Evolutionary conservation across 2,329 filamentous ascomycete species (phyloP).

Genomic region (Cladophialophora exuberans): DNA sequence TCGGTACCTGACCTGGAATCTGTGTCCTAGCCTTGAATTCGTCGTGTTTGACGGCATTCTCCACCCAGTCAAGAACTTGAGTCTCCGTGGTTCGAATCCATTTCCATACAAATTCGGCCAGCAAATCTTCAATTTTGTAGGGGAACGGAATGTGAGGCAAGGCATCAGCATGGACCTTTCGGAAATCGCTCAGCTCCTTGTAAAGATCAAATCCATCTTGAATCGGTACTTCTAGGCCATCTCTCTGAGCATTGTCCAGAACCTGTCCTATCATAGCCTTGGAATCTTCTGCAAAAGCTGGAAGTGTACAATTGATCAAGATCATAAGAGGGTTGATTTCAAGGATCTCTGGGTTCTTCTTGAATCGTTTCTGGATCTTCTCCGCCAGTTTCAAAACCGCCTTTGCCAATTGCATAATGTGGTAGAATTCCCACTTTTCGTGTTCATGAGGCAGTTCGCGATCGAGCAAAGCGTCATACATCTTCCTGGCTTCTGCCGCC

Average conservation of each 20-base stretch:
- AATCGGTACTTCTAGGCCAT: slow-evolving; percentile 75
- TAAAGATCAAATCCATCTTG: slow-evolving; percentile 96
- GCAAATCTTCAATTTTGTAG: slow-evolving; percentile 82
- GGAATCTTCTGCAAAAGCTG: slow-evolving; percentile 87
- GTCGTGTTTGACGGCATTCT: slow-evolving; percentile 89
- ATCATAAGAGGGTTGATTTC: slow-evolving; percentile 71
- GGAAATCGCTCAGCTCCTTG: slow-evolving; percentile 81
- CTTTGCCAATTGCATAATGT: slow-evolving; percentile 87
- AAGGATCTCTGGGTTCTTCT: slow-evolving; percentile 84
- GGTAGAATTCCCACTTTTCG: slow-evolving; percentile 85
- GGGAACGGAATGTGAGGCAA: slow-evolving; percentile 76
- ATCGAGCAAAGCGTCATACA: slow-evolving; percentile 78
- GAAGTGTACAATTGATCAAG: slow-evolving; percentile 80
- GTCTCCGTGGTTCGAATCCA: slow-evolving; percentile 84
- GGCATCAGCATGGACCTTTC: slow-evolving; percentile 75
- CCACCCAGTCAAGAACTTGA: slow-evolving; percentile 81
- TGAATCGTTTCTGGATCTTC: slow-evolving; percentile 89
- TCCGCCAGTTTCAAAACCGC: slow-evolving; percentile 82
- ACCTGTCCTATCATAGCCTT: slow-evolving; percentile 82
- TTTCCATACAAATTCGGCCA: slow-evolving; percentile 93
- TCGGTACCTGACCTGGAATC: slow-evolving; percentile 63
- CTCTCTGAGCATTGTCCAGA: slow-evolving; percentile 70
- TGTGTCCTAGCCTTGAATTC: slow-evolving; percentile 75
- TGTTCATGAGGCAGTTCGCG: slow-evolving; percentile 78
- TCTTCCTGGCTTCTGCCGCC: slow-evolving; percentile 72